Evolutionary conservation across 805 yeast species (phyloP), one percentile per base, ranked within the genome.

Genomic region (Hanseniaspora osmophila): DNA sequence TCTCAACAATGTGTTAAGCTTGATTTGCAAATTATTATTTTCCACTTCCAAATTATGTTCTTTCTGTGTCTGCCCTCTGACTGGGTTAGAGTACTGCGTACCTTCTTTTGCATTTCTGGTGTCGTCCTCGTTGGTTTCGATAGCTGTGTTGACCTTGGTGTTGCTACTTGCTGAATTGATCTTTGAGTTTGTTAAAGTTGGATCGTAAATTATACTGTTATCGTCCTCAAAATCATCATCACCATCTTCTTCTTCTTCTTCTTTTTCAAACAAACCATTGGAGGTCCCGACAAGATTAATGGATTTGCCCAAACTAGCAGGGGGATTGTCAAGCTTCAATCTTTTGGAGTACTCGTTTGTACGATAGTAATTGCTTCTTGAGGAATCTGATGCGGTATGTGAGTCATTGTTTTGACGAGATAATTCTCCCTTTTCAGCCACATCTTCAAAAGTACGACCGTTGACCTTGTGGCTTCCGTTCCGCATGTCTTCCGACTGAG

Each of bases 61-160:
- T 15, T 54, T 56, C 42, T 60, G 60, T 17, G 16, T n/a, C 43
- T 60, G 63, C 45, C 60, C 62, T 42, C 52, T 59, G 17, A 61
- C 45, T 2, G 65, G 65, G 40, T 60, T 59, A 1, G 60, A 59
- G 9, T 54, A 46, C 35, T 29, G 27, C 30, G 29, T 43, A 9
- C 35, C 37, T 29, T 43, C 13, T 7, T 22, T 29, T 11, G 17
- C 18, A 4, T 3, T 13, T 22, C 27, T 22, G 4, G 4, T 7
- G 27, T 22, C 7, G 27, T 22, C 27, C 27, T 22, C 27, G 27
- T 22, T 22, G 7, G 4, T 32, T 6, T 32, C 15, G 10, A 9
- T 13, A 9, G 5, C 15, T 32, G 15, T 32, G 15, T 32, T 32
- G 5, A 13, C 35, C 10, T 32, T 32, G 10, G 13, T 32, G 6